phyloP scores from a whole-genome alignment of 768 basidiomycete species.

The Suillus hirtellus region DNA sequence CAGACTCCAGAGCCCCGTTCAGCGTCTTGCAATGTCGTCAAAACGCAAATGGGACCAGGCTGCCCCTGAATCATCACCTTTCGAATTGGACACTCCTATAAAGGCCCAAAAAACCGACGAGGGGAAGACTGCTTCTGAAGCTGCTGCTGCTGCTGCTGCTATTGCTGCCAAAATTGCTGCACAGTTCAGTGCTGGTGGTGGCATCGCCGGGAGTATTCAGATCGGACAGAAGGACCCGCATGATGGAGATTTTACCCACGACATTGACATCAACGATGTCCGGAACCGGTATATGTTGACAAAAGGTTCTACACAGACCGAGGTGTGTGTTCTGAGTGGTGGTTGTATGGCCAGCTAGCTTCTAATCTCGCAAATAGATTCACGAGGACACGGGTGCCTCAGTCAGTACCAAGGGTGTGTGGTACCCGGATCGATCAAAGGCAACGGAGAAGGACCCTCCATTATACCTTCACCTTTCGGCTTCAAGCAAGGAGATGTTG shows the following conservation, averaged over 20 bases:
- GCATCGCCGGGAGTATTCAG: conserved; percentile 40
- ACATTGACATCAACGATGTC: conserved; percentile 97
- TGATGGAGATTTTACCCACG: conserved; percentile 81
- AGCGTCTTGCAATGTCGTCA: conserved; percentile 50
- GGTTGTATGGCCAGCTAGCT: conserved; percentile 9
- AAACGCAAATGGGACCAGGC: conserved; percentile 86
- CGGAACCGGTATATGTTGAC: conserved; percentile 94
- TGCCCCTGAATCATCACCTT: conserved; percentile 42
- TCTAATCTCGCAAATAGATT: conserved; percentile 53
- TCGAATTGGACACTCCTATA: conserved; percentile 42
- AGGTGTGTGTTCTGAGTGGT: conserved; percentile 51
- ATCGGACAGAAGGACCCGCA: conserved; percentile 60
- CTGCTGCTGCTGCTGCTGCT: conserved; percentile 75
- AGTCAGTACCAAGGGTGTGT: conserved; percentile 89
- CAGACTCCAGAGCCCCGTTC: background rate
- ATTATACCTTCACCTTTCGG: conserved; percentile 91
- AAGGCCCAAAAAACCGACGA: conserved; percentile 51
- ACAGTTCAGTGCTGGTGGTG: conserved; percentile 59
- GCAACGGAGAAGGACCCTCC: conserved; percentile 93
- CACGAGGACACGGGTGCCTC: conserved; percentile 90
- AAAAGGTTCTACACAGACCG: conserved; percentile 87
- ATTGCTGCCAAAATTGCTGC: conserved; percentile 96
- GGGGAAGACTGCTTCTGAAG: conserved; percentile 53
- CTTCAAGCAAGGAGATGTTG: conserved; percentile 62
- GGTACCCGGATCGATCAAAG: conserved; percentile 92